Evolutionary conservation across 805 yeast species (phyloP).

Genomic region (Yarrowia sp.): DNA sequence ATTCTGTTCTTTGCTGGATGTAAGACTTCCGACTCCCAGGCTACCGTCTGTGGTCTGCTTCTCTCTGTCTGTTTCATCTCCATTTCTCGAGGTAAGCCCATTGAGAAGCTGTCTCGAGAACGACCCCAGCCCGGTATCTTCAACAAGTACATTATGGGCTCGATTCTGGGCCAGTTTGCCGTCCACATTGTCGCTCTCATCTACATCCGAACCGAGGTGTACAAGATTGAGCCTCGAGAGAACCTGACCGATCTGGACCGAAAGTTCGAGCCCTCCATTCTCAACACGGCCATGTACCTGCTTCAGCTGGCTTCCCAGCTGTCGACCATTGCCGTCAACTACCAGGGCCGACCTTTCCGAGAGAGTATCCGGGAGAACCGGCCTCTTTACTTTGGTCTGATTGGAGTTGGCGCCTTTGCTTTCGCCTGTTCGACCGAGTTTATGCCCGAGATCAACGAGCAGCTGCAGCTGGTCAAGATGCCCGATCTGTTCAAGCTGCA

Average conservation of each 20-base stretch:
- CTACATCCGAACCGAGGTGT: slow-evolving; percentile 79
- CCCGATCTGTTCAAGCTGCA: slow-evolving; percentile 65
- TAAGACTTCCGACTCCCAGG: slow-evolving; percentile 96
- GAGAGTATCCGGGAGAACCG: slow-evolving; percentile 85
- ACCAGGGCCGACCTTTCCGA: slow-evolving; percentile 95
- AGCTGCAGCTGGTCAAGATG: slow-evolving; percentile 91
- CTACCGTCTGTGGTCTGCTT: slow-evolving; percentile 92
- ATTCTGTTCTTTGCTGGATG: slow-evolving; percentile 95
- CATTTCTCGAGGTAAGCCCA: slow-evolving; percentile 88
- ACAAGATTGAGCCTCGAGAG: slow-evolving; percentile 86
- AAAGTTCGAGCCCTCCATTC: slow-evolving; percentile 79
- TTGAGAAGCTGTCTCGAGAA: slow-evolving; percentile 82
- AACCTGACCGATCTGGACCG: slow-evolving; percentile 88
- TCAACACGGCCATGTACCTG: slow-evolving; percentile 94
- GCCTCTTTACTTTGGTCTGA: slow-evolving; percentile 94
- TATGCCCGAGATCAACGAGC: slow-evolving; percentile 89
- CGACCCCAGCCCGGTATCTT: slow-evolving; percentile 98
- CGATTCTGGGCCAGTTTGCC: slow-evolving; percentile 94
- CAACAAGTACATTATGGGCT: slow-evolving; percentile 94
- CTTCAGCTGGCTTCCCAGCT: slow-evolving; percentile 95
- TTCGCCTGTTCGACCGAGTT: slow-evolving; percentile 91
- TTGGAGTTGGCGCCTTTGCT: slow-evolving; percentile 88
- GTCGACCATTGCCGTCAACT: slow-evolving; percentile 95
- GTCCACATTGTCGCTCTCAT: slow-evolving; percentile 81
- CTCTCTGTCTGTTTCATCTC: slow-evolving; percentile 92